Evolutionary conservation across 176 grass and related monocot species (phyloP).

Genomic region (Paspalum vaginatum): DNA sequence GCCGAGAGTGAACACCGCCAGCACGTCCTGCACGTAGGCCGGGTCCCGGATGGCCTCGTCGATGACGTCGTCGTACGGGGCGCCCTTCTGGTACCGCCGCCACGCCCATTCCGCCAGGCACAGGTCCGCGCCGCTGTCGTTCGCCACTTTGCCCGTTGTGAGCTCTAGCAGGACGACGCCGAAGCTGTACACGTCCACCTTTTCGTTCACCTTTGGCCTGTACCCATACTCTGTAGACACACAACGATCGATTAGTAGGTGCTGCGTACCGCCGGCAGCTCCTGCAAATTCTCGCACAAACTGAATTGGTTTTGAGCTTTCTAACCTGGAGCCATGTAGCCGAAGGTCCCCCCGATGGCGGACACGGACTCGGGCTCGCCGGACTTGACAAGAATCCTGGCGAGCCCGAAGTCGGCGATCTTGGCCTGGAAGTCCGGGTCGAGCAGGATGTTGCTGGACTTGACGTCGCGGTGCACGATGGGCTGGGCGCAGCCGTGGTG

Average conservation of each 20-base stretch:
- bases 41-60: slow-evolving; percentile 49
- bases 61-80: slow-evolving; percentile 44
- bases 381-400: slow-evolving; percentile 62
- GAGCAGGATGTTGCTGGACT: slow-evolving; percentile 88
- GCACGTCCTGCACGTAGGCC: slow-evolving; percentile 35
- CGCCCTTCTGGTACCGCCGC: slow-evolving; percentile 53
- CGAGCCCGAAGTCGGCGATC: slow-evolving; percentile 83
- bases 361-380: slow-evolving; percentile 69
- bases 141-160: slow-evolving; percentile 53
- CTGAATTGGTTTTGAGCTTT: not conserved
- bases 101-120: slow-evolving; percentile 85
- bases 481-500: slow-evolving; percentile 67
- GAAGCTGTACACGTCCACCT: slow-evolving; percentile 92
- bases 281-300: not conserved
- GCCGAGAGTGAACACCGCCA: slow-evolving; percentile 64
- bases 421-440: slow-evolving; percentile 66
- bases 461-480: slow-evolving; percentile 80
- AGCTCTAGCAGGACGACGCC: slow-evolving; percentile 86
- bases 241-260: not conserved
- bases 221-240: slow-evolving; percentile 63
- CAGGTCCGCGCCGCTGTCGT: slow-evolving; percentile 46
- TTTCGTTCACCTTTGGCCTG: slow-evolving; percentile 65
- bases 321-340: slow-evolving; percentile 87
- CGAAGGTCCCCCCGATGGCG: slow-evolving; percentile 67
- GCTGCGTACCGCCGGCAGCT: too few species aligned